Conservation (phyloP, 495 filamentous ascomycete species). For the Melanomma pulvis-pyrius region DNA sequence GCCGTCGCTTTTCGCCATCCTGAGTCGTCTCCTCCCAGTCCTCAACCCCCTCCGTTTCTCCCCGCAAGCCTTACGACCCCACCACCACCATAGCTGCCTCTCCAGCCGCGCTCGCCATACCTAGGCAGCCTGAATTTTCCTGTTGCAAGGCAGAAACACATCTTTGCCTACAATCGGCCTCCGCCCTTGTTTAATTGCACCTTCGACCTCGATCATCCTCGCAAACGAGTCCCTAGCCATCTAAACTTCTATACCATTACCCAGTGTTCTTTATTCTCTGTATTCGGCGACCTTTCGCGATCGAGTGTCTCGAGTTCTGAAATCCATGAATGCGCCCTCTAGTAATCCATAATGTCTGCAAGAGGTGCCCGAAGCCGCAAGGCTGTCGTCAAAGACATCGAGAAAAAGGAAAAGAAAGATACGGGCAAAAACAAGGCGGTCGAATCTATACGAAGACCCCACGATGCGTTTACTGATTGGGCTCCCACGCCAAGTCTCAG, state of each 20-base stretch:
- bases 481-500: conserved; percentile 15
- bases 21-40: neutral
- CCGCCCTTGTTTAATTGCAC: neutral
- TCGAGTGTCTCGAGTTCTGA: neutral
- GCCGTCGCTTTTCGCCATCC: neutral
- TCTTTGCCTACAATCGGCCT: neutral
- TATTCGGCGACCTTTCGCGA: neutral
- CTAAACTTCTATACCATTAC: neutral
- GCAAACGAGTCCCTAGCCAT: neutral
- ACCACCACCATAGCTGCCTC: neutral
- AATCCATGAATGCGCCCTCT: neutral
- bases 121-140: neutral
- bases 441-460: conserved; percentile 23
- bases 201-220: neutral
- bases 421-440: conserved; percentile 23
- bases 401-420: conserved; percentile 40
- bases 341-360: conserved; percentile 32
- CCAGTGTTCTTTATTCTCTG: neutral
- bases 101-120: conserved; percentile 19
- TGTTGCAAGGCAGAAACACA: neutral
- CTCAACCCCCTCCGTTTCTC: neutral
- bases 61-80: conserved; percentile 6
- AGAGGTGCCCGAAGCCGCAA: conserved; percentile 39
- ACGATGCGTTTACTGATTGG: conserved; percentile 34
- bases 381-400: conserved; percentile 38